Evolutionary conservation across 2,329 filamentous ascomycete species (phyloP).

Genomic region (Purpureocillium takamizusanense): DNA sequence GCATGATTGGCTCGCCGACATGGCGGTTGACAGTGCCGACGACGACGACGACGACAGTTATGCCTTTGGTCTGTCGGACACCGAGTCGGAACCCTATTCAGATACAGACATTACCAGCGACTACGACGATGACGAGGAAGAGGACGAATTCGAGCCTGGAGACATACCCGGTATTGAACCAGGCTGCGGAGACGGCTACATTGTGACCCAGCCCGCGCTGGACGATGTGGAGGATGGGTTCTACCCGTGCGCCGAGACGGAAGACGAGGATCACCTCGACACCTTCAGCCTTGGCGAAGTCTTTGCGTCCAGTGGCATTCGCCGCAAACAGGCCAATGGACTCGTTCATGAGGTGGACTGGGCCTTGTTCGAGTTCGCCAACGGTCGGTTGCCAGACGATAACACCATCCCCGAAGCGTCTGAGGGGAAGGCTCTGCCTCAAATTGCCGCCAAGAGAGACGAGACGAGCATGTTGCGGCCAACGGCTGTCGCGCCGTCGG

Average conservation of each 20-base stretch:
- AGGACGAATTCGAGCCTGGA: conserved; percentile 51
- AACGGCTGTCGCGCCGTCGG: conserved; percentile 48
- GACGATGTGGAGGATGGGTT: conserved; percentile 80
- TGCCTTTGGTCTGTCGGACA: conserved; percentile 50
- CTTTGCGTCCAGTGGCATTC: conserved; percentile 83
- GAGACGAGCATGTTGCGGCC: conserved; percentile 33
- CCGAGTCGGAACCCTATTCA: conserved; percentile 45
- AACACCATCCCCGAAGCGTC: conserved; percentile 54
- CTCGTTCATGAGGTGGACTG: conserved; percentile 90
- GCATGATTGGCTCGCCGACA: conserved; percentile 34
- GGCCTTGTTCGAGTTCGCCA: conserved; percentile 77
- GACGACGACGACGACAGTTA: conserved; percentile 40
- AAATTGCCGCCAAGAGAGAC: conserved; percentile 5
- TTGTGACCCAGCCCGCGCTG: conserved; percentile 84
- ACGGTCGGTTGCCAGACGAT: conserved; percentile 58
- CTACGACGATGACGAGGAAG: conserved; percentile 41
- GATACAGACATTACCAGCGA: conserved; percentile 46
- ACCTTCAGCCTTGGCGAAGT: conserved; percentile 75
- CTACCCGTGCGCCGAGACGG: conserved; percentile 60
- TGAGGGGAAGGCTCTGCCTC: conserved; percentile 6
- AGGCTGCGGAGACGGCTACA: conserved; percentile 66
- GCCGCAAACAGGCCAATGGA: conserved; percentile 61
- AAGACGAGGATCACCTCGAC: conserved; percentile 75
- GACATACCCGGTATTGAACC: conserved; percentile 73
- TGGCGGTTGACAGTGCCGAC: conserved; percentile 30